These are phyloP conservation scores for Schoenoplectus tabernaemontani DNA, from an alignment of 202 grass and related monocot species.

Conservation along the genomic window DNA sequence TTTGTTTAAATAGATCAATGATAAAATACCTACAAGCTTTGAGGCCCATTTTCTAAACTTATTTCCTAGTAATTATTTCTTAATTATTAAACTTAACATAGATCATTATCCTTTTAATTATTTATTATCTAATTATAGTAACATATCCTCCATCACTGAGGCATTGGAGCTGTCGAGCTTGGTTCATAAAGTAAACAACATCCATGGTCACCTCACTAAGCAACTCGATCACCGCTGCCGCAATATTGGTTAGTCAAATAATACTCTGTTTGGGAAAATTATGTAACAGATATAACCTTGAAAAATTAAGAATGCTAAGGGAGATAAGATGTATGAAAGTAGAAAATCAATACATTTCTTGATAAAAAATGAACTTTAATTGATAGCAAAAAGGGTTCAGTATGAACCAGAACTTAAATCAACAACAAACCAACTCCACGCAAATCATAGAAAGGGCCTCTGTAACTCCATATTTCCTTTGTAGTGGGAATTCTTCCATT, in stretches of 20 bases:
- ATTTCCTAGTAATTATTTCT: too few species aligned
- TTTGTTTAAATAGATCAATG: too few species aligned
- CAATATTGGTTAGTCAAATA: constrained; percentile 18
- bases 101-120: background rate
- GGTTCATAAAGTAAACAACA: constrained; percentile 39
- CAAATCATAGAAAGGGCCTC: too few species aligned
- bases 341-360: background rate
- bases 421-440: too few species aligned
- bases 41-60: too few species aligned
- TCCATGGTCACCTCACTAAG: constrained; percentile 31
- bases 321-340: background rate
- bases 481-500: too few species aligned
- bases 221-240: constrained; percentile 20
- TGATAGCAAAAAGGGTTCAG: too few species aligned
- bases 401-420: too few species aligned
- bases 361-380: too few species aligned
- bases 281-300: background rate
- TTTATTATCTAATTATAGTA: background rate
- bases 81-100: too few species aligned
- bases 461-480: too few species aligned
- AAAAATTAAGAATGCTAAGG: background rate
- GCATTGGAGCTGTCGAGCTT: constrained; percentile 43
- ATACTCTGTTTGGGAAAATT: background rate
- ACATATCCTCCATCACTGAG: constrained; percentile 33
- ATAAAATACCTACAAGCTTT: too few species aligned